Percentiles rank a stretch among this genome's conserved stretches.
Evolutionary conservation across 2,329 filamentous ascomycete genomes (phyloP).

Genomic region (Beauveria australis): DNA sequence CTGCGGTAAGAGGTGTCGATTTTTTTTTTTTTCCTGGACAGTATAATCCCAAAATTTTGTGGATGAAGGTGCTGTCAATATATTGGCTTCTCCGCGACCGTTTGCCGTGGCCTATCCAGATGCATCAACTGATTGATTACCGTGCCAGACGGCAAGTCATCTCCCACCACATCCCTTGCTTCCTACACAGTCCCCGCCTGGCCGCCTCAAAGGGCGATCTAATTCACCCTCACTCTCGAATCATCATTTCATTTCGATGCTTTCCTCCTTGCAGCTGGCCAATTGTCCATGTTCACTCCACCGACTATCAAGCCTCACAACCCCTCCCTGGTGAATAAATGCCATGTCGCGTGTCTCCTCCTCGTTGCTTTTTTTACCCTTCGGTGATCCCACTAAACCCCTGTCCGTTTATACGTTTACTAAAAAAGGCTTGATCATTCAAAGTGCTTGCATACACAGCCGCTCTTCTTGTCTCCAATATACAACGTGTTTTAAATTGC

Average conservation of each 20-base stretch:
- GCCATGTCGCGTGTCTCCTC: not conserved
- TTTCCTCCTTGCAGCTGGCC: not conserved
- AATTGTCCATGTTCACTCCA: not conserved
- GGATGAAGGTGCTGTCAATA: not conserved
- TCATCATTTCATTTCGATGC: not conserved
- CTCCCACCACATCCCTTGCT: not conserved
- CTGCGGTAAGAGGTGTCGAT: not conserved
- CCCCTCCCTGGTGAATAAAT: not conserved
- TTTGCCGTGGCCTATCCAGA: not conserved
- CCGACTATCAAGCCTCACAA: not conserved
- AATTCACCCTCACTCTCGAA: not conserved
- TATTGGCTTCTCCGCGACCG: too few relatives aligned
- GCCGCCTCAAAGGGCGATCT: not conserved
- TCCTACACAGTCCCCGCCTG: not conserved
- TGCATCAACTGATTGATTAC: not conserved
- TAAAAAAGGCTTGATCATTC: not conserved
- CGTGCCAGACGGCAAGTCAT: too few relatives aligned
- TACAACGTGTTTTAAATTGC: too few relatives aligned
- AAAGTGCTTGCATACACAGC: not conserved
- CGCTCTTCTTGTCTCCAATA: not conserved
- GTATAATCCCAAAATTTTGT: not conserved
- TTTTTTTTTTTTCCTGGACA: not conserved
- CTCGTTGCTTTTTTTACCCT: not conserved
- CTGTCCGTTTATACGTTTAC: not conserved
- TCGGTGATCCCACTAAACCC: not conserved